These are phyloP conservation scores for Leccinum subtestaceum DNA, from an alignment of 768 basidiomycete species.

Conservation along the genomic window DNA sequence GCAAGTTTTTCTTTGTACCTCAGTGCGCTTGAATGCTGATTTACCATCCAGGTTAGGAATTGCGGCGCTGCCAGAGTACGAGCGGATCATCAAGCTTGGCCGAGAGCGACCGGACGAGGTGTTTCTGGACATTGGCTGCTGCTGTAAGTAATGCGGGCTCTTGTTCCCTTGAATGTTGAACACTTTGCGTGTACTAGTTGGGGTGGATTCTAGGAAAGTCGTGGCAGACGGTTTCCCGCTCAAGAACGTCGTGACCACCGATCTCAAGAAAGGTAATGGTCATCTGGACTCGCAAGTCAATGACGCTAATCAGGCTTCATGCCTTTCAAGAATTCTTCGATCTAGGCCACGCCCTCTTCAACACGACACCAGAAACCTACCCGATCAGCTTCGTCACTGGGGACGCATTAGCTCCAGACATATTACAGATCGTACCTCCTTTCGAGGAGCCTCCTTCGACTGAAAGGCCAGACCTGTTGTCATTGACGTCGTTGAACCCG, in stretches of 20 bases:
- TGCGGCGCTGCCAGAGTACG: constrained; percentile 16
- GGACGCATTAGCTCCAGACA: constrained; percentile 47
- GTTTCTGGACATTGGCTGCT: constrained; percentile 46
- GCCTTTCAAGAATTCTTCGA: constrained; percentile 49
- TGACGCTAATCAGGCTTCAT: neutral
- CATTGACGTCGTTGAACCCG: constrained; percentile 44
- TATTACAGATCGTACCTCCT: constrained; percentile 37
- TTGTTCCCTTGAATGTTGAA: neutral
- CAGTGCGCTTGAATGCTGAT: neutral
- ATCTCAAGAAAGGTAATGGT: constrained; percentile 36
- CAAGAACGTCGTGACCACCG: constrained; percentile 37
- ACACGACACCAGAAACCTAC: constrained; percentile 48
- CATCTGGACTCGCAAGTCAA: neutral
- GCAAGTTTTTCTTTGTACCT: constrained; percentile 3
- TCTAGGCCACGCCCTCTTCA: constrained; percentile 61
- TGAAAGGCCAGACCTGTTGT: constrained; percentile 27
- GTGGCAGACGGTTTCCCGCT: constrained; percentile 43
- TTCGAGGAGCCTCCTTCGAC: constrained; percentile 25
- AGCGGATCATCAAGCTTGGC: constrained; percentile 34
- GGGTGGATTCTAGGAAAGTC: constrained; percentile 39
- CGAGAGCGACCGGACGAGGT: constrained; percentile 36
- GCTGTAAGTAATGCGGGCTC: constrained; percentile 30
- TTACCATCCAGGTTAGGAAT: constrained; percentile 11
- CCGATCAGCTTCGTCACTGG: constrained; percentile 53
- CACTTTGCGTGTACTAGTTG: constrained; percentile 11